Evolutionary conservation across 202 grass and related monocot genomes (phyloP), one percentile per base, ranked within the genome.

Genomic region (Panicum hallii): DNA sequence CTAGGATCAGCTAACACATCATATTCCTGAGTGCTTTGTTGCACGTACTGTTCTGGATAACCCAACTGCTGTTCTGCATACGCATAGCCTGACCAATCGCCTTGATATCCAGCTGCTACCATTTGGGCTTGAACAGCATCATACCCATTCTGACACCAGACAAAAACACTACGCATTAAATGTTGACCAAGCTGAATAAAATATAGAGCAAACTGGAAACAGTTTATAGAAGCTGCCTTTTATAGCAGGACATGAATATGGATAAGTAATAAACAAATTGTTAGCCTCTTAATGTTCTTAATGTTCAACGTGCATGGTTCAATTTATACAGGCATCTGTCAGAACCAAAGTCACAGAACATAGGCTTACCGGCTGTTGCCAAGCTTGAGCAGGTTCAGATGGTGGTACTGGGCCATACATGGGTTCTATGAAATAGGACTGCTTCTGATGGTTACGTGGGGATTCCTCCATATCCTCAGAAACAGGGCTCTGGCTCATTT

Each of bases 401-500:
- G 97, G 91, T 79, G 82, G 91, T 9, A 93, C 66, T 36, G 93
- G 97, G 6, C 97, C 97, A 91, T 99, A 99, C 70, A 92, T 54
- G 67, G 93, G 97, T 89, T 99, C 91, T 46, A 63, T 77, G 79
- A 99, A 99, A 92, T 99, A 89, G 40, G 91, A 84, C 45, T 94
- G 97, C 67, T 85, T 92, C 82, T 95, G 74, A 60, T 84, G 85
- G 57, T 82, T 77, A 60, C 7, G 84, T 74, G 89, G 87, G 46
- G 87, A 95, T 66, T 89, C 90, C 26, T 95, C 93, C 93, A 96
- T 99, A 82, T 99, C 97, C 63, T 96, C 97, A 40, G 90, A 90
- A 83, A 92, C 74, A 36, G 91, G 97, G 79, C 97, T 99, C 66
- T 77, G 84, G 32, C 89, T 92, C 88, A 90, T 88, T 72, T 99